Conservation (phyloP, 768 basidiomycete species). For the Dioszegia hungarica region DNA sequence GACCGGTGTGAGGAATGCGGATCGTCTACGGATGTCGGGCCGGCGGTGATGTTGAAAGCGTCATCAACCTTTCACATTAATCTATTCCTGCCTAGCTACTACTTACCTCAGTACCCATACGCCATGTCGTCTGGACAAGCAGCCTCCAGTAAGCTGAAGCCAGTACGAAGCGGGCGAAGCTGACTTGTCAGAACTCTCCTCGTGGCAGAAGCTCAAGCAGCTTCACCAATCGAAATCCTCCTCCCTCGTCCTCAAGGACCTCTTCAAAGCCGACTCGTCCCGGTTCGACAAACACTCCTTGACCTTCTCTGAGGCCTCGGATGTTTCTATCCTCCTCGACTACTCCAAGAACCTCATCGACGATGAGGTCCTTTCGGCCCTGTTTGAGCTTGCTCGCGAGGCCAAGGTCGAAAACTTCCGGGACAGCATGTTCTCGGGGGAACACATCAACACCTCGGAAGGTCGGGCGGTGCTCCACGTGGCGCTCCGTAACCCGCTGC, state of each 20-base stretch:
- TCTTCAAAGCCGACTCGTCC: slow-evolving; percentile 80
- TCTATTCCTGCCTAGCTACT: too few relatives aligned
- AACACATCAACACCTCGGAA: slow-evolving; percentile 98
- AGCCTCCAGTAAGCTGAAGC: slow-evolving; percentile 35
- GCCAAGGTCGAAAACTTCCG: slow-evolving; percentile 77
- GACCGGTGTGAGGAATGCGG: not conserved
- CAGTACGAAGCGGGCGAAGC: not conserved
- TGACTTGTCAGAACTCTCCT: slow-evolving; percentile 62
- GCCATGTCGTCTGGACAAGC: slow-evolving; percentile 9
- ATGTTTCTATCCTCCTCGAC: slow-evolving; percentile 81
- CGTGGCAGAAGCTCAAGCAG: slow-evolving; percentile 86
- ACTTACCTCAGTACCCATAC: not conserved
- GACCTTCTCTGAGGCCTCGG: slow-evolving; percentile 69
- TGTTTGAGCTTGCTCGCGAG: slow-evolving; percentile 76
- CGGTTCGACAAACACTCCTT: slow-evolving; percentile 65
- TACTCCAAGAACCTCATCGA: slow-evolving; percentile 96
- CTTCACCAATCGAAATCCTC: slow-evolving; percentile 69
- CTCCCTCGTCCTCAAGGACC: slow-evolving; percentile 79
- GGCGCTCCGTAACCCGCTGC: slow-evolving; percentile 69
- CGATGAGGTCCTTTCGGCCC: slow-evolving; percentile 68
- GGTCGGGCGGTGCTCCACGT: slow-evolving; percentile 94
- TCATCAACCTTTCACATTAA: too few relatives aligned
- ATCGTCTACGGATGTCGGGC: not conserved
- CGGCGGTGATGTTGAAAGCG: not conserved
- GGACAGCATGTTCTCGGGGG: slow-evolving; percentile 89